Evolutionary conservation across 2,329 filamentous ascomycete genomes (phyloP), one percentile per base, ranked within the genome.

Genomic region (Penicillium glabrum): DNA sequence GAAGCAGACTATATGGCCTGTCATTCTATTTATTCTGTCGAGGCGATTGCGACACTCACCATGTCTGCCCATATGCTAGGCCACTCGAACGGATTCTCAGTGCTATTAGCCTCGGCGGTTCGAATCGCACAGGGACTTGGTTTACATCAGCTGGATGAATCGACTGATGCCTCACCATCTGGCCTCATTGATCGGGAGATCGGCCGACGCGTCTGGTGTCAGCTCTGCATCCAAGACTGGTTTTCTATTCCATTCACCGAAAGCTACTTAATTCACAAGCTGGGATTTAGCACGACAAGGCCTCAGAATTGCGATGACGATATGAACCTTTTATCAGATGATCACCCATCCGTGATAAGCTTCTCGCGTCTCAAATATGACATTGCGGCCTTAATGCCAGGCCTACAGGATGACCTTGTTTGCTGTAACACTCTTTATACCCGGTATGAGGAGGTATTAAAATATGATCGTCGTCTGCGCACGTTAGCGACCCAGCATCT

Each of bases 41-140:
- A 82, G 61, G 75, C 80, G 4, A 79, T 83, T 39, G 69, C 77
- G 10, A 78, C 75, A 1, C 67, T 80, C 29, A 80, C 80, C n/a
- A 77, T 80, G 3, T 77, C 77, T 9, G 80, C 79, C 9, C 80
- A 83, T 64, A 67, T 80, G 16, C 71, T 82, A 1, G 80, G 80
- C 1, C 77, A 75, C 24, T 78, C 78, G 7, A 80, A 80, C 59
- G 77, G 76, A 43, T 79, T 80, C 57, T 76, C 73, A 4, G 76
- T 80, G 1, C 71, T 79, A 21, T 70, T 81, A 9, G 77, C 75
- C 3, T 73, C 78, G 1, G 79, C 76, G 3, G 67, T 78, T 6
- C 72, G 79, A 8, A 80, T 83, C 44, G 79, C 79, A 2, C 78
- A 80, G 63, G 75, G 76, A 1, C 68, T 83, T 0, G 79, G 78